Evolutionary conservation across 371 early-diverging fungal genomes (phyloP).

Genomic region (Lichtheimia ramosa): DNA sequence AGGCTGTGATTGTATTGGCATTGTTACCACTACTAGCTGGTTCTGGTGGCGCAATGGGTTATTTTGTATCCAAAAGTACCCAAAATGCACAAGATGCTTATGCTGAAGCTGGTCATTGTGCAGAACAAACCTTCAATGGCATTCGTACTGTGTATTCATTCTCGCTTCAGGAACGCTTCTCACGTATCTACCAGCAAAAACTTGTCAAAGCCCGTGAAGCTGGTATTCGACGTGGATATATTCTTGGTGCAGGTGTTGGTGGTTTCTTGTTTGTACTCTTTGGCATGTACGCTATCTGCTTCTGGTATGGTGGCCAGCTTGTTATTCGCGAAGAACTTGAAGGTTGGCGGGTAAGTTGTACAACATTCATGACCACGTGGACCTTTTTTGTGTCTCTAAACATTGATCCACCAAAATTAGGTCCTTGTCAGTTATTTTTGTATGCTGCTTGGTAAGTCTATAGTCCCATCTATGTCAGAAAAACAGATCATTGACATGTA

Average conservation of each 20-base stretch:
- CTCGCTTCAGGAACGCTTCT: conserved; percentile 65
- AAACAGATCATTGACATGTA: conserved; percentile 19
- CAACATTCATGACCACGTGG: no score
- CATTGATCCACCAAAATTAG: no score
- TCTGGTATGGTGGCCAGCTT: conserved; percentile 67
- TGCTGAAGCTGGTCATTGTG: conserved; percentile 76
- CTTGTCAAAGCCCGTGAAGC: conserved; percentile 45
- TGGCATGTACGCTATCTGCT: conserved; percentile 60
- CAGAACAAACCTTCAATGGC: conserved; percentile 76
- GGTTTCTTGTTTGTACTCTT: conserved; percentile 59
- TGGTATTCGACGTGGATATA: conserved; percentile 42
- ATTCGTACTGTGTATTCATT: conserved; percentile 84
- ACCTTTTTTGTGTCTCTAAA: no score
- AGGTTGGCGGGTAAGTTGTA: conserved; percentile 48
- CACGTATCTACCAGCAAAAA: conserved; percentile 51
- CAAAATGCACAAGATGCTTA: conserved; percentile 53
- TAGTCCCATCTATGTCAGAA: no score
- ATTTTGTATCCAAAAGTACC: conserved; percentile 48
- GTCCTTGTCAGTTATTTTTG: conserved; percentile 57
- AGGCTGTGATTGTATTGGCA: conserved; percentile 74
- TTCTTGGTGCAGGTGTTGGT: conserved; percentile 50
- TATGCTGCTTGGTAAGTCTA: conserved; percentile 48
- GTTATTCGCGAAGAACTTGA: conserved; percentile 24
- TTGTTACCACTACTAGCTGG: conserved; percentile 52
- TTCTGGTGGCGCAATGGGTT: conserved; percentile 54